Evolutionary conservation across 129 eudicot genomes (phyloP).

Genomic region (Pseudognaphalium luteoalbum): DNA sequence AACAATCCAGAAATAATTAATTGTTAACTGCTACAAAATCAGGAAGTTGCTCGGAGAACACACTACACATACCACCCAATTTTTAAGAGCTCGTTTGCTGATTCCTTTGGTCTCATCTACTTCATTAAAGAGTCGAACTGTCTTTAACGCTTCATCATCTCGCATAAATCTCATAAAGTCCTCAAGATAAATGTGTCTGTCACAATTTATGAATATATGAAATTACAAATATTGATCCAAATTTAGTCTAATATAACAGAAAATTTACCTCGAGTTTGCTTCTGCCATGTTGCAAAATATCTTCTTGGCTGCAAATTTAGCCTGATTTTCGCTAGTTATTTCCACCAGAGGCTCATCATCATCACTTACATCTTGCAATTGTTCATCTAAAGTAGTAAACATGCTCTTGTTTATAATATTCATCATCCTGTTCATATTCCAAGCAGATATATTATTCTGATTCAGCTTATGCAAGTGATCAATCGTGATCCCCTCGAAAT

Average conservation of each 20-base stretch:
- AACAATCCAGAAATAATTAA: too few relatives aligned
- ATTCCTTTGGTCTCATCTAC: constrained; percentile 42
- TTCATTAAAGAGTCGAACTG: constrained; percentile 51
- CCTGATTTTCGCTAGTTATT: constrained; percentile 63
- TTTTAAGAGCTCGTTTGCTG: constrained; percentile 49
- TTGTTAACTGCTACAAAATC: neutral
- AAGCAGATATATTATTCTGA: constrained; percentile 74
- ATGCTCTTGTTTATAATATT: constrained; percentile 53
- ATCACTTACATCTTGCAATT: constrained; percentile 36
- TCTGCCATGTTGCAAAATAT: constrained; percentile 67
- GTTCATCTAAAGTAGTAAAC: constrained; percentile 65
- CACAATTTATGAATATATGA: neutral
- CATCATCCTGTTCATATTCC: constrained; percentile 86
- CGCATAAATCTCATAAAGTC: constrained; percentile 55
- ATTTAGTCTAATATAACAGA: neutral
- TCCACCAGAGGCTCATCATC: constrained; percentile 60
- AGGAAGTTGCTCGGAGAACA: neutral
- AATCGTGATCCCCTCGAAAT: constrained; percentile 42
- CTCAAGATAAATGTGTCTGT: constrained; percentile 47
- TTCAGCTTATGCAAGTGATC: constrained; percentile 71
- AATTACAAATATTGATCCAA: neutral
- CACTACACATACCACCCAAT: constrained; percentile 52
- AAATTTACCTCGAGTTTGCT: constrained; percentile 65
- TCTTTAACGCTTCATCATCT: constrained; percentile 59
- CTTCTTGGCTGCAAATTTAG: constrained; percentile 77